Evolutionary conservation across 805 yeast genomes (phyloP).

Genomic region (Wickerhamiella spandovensis): DNA sequence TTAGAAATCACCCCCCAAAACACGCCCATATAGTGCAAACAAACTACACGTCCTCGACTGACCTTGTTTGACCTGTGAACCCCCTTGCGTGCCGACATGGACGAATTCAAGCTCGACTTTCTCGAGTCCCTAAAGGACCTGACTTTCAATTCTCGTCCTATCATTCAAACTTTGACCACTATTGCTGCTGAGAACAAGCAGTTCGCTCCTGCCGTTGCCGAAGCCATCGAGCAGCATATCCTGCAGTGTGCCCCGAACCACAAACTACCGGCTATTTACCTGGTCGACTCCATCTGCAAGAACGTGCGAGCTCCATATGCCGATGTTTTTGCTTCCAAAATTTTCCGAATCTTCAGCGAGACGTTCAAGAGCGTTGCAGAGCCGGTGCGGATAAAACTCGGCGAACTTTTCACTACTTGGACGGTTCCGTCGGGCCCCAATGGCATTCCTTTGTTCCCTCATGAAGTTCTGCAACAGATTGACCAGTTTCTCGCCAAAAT

Average conservation of each 20-base stretch:
- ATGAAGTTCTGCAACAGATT: slow-evolving; percentile 53
- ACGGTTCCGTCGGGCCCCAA: slow-evolving; percentile 46
- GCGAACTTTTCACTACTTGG: slow-evolving; percentile 81
- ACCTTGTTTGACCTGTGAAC: background rate
- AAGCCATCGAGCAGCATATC: slow-evolving; percentile 62
- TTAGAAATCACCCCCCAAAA: background rate
- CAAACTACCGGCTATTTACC: slow-evolving; percentile 71
- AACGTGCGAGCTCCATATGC: slow-evolving; percentile 85
- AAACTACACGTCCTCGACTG: background rate
- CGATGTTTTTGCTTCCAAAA: slow-evolving; percentile 53
- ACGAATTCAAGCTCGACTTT: slow-evolving; percentile 44
- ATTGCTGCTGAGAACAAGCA: slow-evolving; percentile 76
- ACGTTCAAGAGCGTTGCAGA: slow-evolving; percentile 74
- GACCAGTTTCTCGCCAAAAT: slow-evolving; percentile 44
- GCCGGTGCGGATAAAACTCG: slow-evolving; percentile 55
- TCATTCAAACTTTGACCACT: slow-evolving; percentile 69
- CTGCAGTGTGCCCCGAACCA: slow-evolving; percentile 65
- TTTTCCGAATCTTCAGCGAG: slow-evolving; percentile 57
- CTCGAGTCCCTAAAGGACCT: slow-evolving; percentile 56
- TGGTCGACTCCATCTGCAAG: slow-evolving; percentile 84
- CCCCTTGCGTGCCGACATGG: background rate
- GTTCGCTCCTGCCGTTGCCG: slow-evolving; percentile 63
- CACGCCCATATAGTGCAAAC: background rate
- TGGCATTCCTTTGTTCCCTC: slow-evolving; percentile 60
- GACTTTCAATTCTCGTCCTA: slow-evolving; percentile 81